Evolutionary conservation across 2,329 filamentous ascomycete genomes (phyloP).

Genomic region (Torrubiellomyces zombiae): DNA sequence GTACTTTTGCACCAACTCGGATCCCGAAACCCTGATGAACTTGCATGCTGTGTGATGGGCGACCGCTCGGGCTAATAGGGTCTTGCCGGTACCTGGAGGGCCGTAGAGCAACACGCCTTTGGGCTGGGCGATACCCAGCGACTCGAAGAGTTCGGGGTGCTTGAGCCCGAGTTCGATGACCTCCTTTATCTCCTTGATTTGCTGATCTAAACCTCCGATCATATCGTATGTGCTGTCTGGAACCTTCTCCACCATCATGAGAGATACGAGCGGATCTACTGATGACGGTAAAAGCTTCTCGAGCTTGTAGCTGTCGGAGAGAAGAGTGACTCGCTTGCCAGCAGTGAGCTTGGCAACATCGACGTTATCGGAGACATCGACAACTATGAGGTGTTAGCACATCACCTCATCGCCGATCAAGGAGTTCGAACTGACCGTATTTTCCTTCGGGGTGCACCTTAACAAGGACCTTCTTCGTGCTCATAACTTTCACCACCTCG

Average conservation of each 20-base stretch:
- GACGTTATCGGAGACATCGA: conserved; percentile 87
- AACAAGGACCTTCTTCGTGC: conserved; percentile 96
- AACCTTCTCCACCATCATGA: conserved; percentile 99
- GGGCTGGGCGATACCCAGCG: conserved; percentile 93
- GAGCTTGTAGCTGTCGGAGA: conserved; percentile 96
- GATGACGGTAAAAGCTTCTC: conserved; percentile 98
- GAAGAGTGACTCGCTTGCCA: conserved; percentile 89
- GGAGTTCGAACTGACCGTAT: conserved; percentile 85
- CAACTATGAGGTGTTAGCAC: conserved; percentile 43
- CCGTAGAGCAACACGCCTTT: conserved; percentile 96
- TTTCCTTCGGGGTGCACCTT: conserved; percentile 99
- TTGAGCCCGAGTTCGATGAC: conserved; percentile 97
- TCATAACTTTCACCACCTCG: conserved; percentile 99
- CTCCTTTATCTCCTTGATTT: conserved; percentile 99
- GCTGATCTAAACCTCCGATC: conserved; percentile 96
- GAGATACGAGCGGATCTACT: conserved; percentile 91
- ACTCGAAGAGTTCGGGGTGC: conserved; percentile 97
- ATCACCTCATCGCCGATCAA: too few relatives aligned
- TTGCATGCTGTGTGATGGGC: conserved; percentile 98
- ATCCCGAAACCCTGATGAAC: conserved; percentile 93
- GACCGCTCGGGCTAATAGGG: conserved; percentile 81
- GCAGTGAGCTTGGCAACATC: conserved; percentile 92
- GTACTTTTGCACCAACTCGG: conserved; percentile 96
- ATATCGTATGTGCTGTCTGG: conserved; percentile 99
- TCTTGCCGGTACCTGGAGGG: conserved; percentile 94